Base-by-base conservation (phyloP, 495 filamentous ascomycete genomes). In the Thermochaetoides thermophila region DNA sequence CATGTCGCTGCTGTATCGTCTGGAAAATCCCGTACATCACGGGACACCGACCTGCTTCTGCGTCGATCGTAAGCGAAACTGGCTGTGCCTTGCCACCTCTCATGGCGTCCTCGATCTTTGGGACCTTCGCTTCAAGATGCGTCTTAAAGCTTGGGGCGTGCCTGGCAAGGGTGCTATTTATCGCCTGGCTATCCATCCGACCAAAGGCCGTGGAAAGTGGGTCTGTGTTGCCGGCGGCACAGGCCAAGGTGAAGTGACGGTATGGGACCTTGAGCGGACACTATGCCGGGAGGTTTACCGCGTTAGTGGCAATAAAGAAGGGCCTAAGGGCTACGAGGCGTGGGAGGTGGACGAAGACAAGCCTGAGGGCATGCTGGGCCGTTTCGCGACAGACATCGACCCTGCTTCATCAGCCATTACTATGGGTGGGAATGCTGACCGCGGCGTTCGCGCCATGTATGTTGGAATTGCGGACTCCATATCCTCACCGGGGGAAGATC, bases 41-140 rank as follows among this genome's bases (percentile, higher is more conserved):
- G 91, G 91, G 18, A 85, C 80, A 2, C 84, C 82, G 5, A 96
- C 83, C 2, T 89, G 82, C 37, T 96, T 99, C 57, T 87, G 81
- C 54, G 61, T 87, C 19, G 83, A 94, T 44, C 63, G 74, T 17
- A 80, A 74, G 46, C 77, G 78, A 30, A 81, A 81, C 43, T 99
- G 91, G 91, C 61, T 99, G 3, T 61, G 92, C 5, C 56, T 96
- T 3, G 89, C 86, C 20, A 96, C 91, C 1, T 83, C 85, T 5
- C 86, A 96, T 44, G 91, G 91, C 3, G 75, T 95, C 29, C 60
- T 99, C 6, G 81, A 92, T 45, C 64, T 99, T 12, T 99, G 91
- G 89, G 91, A 99, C 50, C 70, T 99, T 11, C 79, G 91, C 11
- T 99, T 96, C 59, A 78, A 72, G 32, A 66, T 94, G 31, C 74